Percentiles rank a stretch among this genome's conserved stretches.
phyloP scores from a whole-genome alignment of 2,329 filamentous ascomycete genomes.

The Ustulina deusta region DNA sequence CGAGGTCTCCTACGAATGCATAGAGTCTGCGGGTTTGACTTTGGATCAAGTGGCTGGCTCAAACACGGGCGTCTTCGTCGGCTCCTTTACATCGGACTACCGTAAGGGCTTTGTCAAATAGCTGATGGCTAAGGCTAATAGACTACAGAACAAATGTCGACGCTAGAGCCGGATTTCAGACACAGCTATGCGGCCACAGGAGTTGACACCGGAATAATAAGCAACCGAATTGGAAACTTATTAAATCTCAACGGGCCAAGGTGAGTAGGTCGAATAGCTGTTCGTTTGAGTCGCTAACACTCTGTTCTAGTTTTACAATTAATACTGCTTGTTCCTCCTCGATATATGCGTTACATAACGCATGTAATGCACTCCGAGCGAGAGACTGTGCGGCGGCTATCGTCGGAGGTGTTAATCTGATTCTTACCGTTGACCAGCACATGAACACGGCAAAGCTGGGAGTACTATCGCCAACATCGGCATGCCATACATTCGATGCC shows the following conservation, averaged over 20 bases:
- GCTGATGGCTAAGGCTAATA: slow-evolving; percentile 1
- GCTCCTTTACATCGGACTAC: slow-evolving; percentile 44
- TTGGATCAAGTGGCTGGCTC: slow-evolving; percentile 47
- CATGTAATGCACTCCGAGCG: slow-evolving; percentile 45
- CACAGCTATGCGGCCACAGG: slow-evolving; percentile 50
- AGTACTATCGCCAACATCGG: slow-evolving; percentile 51
- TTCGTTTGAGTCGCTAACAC: slow-evolving; percentile 4
- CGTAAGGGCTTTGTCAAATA: slow-evolving; percentile 23
- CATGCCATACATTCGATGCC: slow-evolving; percentile 49
- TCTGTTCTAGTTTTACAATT: slow-evolving; percentile 31
- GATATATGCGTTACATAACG: slow-evolving; percentile 52
- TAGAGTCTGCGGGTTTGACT: slow-evolving; percentile 54
- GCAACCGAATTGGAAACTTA: slow-evolving; percentile 54
- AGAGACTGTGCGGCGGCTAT: slow-evolving; percentile 52
- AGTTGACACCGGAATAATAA: slow-evolving; percentile 51
- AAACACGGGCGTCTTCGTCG: slow-evolving; percentile 47
- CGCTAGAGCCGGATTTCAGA: slow-evolving; percentile 43
- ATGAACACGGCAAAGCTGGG: slow-evolving; percentile 50
- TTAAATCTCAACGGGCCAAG: slow-evolving; percentile 53
- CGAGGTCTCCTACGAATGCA: slow-evolving; percentile 56
- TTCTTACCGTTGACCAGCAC: slow-evolving; percentile 49
- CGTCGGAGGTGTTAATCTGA: slow-evolving; percentile 54
- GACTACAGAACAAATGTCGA: slow-evolving; percentile 43
- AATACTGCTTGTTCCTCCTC: slow-evolving; percentile 55
- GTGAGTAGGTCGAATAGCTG: slow-evolving; percentile 13